Base-by-base conservation (phyloP, 345 rosid species). In the Moringa oleifera region DNA sequence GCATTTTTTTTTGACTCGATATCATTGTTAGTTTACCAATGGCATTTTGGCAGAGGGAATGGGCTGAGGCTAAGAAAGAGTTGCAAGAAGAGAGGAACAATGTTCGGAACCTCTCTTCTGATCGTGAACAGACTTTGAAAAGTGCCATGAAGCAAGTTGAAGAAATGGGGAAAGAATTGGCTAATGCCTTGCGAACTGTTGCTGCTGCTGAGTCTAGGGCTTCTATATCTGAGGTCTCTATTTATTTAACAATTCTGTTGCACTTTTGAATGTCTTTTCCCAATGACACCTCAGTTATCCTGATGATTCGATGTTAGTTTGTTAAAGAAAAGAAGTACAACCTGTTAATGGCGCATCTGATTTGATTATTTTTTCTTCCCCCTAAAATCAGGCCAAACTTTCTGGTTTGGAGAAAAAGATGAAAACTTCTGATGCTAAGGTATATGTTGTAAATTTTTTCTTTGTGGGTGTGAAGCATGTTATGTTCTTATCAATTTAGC, bases 41-140 rank as follows among this genome's bases (percentile, higher is more conserved):
- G 67, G n/a, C 46, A 50, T 65, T 74, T 58, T 63, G 55, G 55
- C 71, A 93, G 99, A 85, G 82, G 74, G 99, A 93, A 79, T 90
- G 97, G 99, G 95, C 90, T 62, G 91, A 88, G 72, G 96, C 93
- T 31, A 93, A 86, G 81, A 85, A 74, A 58, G 95, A 93, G 67
- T 74, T 90, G 69, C 95, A 88, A 78, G 91, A 81, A 74, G 97
- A 83, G 79, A 79, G 84, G 56, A 85, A 85, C 62, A 82, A 73
- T 78, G 82, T 81, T 25, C 92, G 89, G 65, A 73, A 60, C 58
- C 81, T 85, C 50, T 75, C 73, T 63, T 75, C 76, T 28, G 96
- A 83, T 62, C 86, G 95, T 49, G 96, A 85, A 33, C 86, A 79
- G 65, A 78, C 82, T 49, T 66, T 88, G 73, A 88, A 85, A 79